These are phyloP conservation scores for Ceratopteris richardii DNA, from an alignment of 75 land plant genomes.

Conservation along the genomic window DNA sequence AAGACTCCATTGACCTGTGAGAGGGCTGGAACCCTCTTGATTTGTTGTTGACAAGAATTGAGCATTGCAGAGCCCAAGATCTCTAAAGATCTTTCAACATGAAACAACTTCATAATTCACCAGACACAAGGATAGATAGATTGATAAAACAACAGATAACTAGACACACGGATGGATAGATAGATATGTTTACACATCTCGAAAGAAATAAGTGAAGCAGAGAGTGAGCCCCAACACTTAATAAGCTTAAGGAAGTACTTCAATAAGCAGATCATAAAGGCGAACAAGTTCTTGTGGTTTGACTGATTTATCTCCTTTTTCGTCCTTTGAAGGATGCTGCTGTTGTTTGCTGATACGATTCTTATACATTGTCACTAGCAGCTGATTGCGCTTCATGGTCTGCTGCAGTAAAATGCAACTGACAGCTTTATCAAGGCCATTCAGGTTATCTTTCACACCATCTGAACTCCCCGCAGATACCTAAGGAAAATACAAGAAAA, in stretches of 20 bases:
- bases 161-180: too few relatives aligned
- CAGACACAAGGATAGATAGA: too few relatives aligned
- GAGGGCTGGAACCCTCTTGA: too few relatives aligned
- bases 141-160: too few relatives aligned
- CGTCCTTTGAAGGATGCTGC: slow-evolving; percentile 30
- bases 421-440: slow-evolving; percentile 84
- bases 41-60: too few relatives aligned
- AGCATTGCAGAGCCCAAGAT: too few relatives aligned
- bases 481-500: slow-evolving; percentile 39
- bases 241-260: slow-evolving; percentile 34
- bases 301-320: slow-evolving; percentile 53
- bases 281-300: slow-evolving; percentile 96
- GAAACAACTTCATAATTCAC: too few relatives aligned
- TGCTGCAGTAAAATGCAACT: slow-evolving; percentile 72
- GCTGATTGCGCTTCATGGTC: slow-evolving; percentile 79
- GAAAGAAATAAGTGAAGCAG: too few relatives aligned
- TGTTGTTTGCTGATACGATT: slow-evolving; percentile 40
- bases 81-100: too few relatives aligned
- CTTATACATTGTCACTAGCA: slow-evolving; percentile 58
- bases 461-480: slow-evolving; percentile 73
- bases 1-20: too few relatives aligned
- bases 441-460: slow-evolving; percentile 76
- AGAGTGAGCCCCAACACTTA: too few relatives aligned
- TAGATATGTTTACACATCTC: too few relatives aligned
- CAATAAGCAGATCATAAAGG: slow-evolving; percentile 73